These are phyloP conservation scores for Leccinum rimulosum DNA, from an alignment of 768 basidiomycete genomes.

Conservation along the genomic window DNA sequence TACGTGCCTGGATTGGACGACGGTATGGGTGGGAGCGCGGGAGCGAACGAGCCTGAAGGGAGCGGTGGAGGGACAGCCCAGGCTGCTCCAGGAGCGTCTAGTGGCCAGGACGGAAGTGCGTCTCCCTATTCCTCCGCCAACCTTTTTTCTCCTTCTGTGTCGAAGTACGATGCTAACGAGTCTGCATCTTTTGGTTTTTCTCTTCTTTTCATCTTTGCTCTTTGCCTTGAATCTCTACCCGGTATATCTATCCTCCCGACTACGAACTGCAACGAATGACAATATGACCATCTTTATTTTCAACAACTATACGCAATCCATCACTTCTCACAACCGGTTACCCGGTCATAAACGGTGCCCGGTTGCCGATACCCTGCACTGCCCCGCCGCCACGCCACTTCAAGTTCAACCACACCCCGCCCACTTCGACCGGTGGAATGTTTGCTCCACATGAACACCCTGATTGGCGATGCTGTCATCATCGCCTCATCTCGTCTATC, in stretches of 20 bases:
- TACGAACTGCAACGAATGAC: not conserved
- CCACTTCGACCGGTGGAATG: conserved; percentile 7
- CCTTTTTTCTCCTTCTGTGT: not conserved
- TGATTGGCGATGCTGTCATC: conserved; percentile 13
- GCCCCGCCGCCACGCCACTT: conserved; percentile 11
- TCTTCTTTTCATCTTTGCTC: not conserved
- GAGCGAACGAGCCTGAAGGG: conserved; percentile 2
- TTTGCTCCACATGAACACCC: conserved; percentile 3
- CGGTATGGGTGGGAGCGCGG: not conserved
- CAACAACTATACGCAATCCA: too few species aligned
- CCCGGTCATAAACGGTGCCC: conserved; percentile 13
- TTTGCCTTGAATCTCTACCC: not conserved
- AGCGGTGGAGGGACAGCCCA: conserved; percentile 8
- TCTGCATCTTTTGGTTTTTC: not conserved
- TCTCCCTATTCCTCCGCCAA: conserved; percentile 4
- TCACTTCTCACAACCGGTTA: not conserved
- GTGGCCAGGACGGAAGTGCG: conserved; percentile 26
- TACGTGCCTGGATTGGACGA: conserved; percentile 17
- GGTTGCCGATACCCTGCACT: conserved; percentile 7
- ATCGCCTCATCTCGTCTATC: conserved; percentile 6
- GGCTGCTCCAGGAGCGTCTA: conserved; percentile 11
- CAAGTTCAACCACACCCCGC: not conserved
- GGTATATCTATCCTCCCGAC: not conserved
- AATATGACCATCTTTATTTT: not conserved
- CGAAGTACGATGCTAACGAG: conserved; percentile 12